Evolutionary conservation across 208 protist genomes (phyloP), one percentile per base, ranked within the genome.

Genomic region (Balamuthia mandrillaris): DNA sequence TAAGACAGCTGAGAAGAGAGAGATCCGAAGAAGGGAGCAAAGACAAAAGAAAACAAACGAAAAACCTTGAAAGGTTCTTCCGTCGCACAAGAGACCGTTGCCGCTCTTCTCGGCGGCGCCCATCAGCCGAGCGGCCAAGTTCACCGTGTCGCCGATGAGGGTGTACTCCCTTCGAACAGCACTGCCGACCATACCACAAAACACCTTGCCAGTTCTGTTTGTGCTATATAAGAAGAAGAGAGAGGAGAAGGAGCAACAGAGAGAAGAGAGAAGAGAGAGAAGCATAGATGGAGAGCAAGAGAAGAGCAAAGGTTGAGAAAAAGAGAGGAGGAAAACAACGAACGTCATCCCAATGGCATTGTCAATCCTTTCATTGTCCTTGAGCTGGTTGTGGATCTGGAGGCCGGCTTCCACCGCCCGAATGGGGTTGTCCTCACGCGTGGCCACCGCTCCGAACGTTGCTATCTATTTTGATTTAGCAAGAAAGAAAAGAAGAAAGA

Each of bases 331-430:
- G n/a, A n/a, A n/a, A n/a, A n/a, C n/a, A n/a, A n/a, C n/a, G n/a
- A n/a, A n/a, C n/a, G n/a, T n/a, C n/a, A n/a, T n/a, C 16, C 14
- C 49, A 18, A 54, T 14, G 16, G 49, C 49, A 54, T 54, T 21
- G 14, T 21, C 49, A 54, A 54, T 21, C 16, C 49, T 21, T 54
- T 21, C 49, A 54, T 24, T 54, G 49, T 24, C n/a, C n/a, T n/a
- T n/a, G n/a, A n/a, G n/a, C n/a, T n/a, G n/a, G 49, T 14, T 21
- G 9, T 77, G 74, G 6, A 88, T 79, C 35, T 82, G 63, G 42
- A 88, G 84, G 0, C 65, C 61, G 3, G 86, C 86, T 37, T 88
- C 41, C 1, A 88, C 86, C 0, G 75, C 86, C 41, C 86, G 35
- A 2, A 42, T 47, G 12, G 86, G 63, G 47, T 88, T 79, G 27